Evolutionary conservation across 805 yeast species (phyloP), one percentile per base, ranked within the genome.

Genomic region (Cyberlindnera galapagoensis): DNA sequence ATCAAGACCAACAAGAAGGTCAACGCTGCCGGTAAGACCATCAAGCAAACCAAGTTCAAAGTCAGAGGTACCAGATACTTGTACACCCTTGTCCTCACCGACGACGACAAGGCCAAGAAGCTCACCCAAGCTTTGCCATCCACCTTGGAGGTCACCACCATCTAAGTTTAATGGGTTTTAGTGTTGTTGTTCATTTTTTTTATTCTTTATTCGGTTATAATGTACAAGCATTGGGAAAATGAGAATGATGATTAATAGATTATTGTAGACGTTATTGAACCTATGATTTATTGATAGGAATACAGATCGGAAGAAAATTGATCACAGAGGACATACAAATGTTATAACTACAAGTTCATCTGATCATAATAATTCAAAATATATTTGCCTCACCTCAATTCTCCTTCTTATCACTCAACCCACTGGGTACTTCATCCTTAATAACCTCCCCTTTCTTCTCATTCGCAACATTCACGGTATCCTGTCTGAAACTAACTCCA

Each of bases 11-110:
- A 86, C 86, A 67, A 74, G 64, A 80, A 81, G 70, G 56, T 80
- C 60, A 79, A 77, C 73, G 74, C 81, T 54, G 70, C 71, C 66
- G 94, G 92, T 67, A 81, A 81, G 75, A 71, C 72, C 53, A 74
- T 74, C 79, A 81, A 82, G 72, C 92, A 83, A 72, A 87, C 96
- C 74, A 92, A 92, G 74, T 92, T 92, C 88, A 92, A 92, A 84
- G 85, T 92, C 62, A 87, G 97, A 79, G 96, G 97, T 68, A 60
- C 95, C 49, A 86, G 75, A 67, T 67, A 83, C 76, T 79, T 86
- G 63, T 92, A 92, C 84, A 92, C 98, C 56, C 76, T 90, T 69
- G 83, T 83, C 55, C 90, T 92, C 60, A 77, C 82, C 74, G 97
- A 92, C 68, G 82, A 86, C 60, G 81, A 85, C 67, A 88, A 87